Conservation (phyloP, 2,329 filamentous ascomycete genomes). For the Phyllosticta citriasiana region DNA sequence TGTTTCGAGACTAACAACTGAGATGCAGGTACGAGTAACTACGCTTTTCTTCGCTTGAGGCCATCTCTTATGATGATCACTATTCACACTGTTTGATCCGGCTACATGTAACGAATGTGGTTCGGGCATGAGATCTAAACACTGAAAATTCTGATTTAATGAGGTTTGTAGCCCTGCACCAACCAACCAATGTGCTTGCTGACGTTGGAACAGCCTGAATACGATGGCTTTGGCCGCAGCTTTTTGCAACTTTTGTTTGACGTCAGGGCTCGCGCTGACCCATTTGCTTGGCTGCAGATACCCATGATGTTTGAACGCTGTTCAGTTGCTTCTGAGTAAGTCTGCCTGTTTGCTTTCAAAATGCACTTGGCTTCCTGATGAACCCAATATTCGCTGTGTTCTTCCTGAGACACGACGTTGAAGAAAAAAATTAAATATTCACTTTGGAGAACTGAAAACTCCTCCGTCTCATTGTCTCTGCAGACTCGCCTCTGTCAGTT, state of each 20-base stretch:
- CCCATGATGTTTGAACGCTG: background rate
- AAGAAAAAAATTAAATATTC: slow-evolving; percentile 44
- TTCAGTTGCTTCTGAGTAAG: background rate
- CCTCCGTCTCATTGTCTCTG: background rate
- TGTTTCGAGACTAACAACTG: slow-evolving; percentile 7
- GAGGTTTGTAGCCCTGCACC: slow-evolving; percentile 36
- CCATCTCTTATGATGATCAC: slow-evolving; percentile 51
- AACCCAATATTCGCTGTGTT: slow-evolving; percentile 55
- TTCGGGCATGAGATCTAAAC: slow-evolving; percentile 47
- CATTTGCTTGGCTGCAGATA: slow-evolving; percentile 10
- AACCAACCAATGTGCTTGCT: slow-evolving; percentile 12
- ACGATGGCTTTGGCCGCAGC: slow-evolving; percentile 20
- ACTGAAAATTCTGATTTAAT: slow-evolving; percentile 65
- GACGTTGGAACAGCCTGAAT: slow-evolving; percentile 24
- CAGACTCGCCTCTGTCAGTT: background rate
- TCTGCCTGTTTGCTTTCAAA: background rate
- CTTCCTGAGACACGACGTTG: slow-evolving; percentile 50
- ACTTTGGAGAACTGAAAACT: slow-evolving; percentile 57
- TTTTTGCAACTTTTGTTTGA: slow-evolving; percentile 11
- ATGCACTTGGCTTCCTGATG: slow-evolving; percentile 39
- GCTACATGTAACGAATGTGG: slow-evolving; percentile 37
- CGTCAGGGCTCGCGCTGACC: slow-evolving; percentile 10
- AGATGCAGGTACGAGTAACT: slow-evolving; percentile 14
- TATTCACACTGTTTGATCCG: slow-evolving; percentile 64
- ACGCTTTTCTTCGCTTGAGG: slow-evolving; percentile 23